Evolutionary conservation across 768 basidiomycete genomes (phyloP), one percentile per base, ranked within the genome.

Genomic region (Boletus edulis): DNA sequence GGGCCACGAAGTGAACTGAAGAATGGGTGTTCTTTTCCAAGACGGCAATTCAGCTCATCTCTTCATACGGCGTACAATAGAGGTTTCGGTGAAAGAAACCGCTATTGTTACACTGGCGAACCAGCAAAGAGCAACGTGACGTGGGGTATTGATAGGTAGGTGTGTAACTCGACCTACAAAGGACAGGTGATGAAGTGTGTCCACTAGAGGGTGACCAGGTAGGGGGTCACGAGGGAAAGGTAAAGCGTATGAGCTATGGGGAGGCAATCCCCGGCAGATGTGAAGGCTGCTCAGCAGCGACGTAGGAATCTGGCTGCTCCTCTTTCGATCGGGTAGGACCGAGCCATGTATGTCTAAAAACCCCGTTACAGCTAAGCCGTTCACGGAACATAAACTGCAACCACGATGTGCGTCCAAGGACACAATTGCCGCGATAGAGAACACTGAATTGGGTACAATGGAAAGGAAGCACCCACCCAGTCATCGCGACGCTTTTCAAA

Each of bases 1-100:
- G 58, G 52, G 60, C 65, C 53, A 60, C 69, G 50, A 68, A 70
- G 69, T 58, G 62, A 62, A 69, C 67, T 60, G 27, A 69, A 64
- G 65, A 54, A 46, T 59, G 55, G 29, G 46, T 4, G 15, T 49
- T 31, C 50, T 55, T 37, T 11, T 5, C 44, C 45, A 45, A 39
- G 13, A 18, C 17, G 12, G 47, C 49, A 52, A 45, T 34, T 35
- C 48, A 40, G 43, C 32, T 24, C 31, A 31, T 47, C 57, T 55
- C 66, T 56, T 68, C 66, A 3, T 63, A 60, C 59, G 37, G 42
- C 35, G 20, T 15, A 47, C 62, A 48, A 46, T 13, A 5, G n/a
- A 5, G 5, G 8, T 51, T 44, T 39, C 52, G 0, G 37, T 32
- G 37, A 49, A 52, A 48, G 42, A 51, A 49, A 55, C 46, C 1